These are phyloP conservation scores for Penicillium sp. DNA, from an alignment of 2,329 filamentous ascomycete genomes.

Conservation along the genomic window DNA sequence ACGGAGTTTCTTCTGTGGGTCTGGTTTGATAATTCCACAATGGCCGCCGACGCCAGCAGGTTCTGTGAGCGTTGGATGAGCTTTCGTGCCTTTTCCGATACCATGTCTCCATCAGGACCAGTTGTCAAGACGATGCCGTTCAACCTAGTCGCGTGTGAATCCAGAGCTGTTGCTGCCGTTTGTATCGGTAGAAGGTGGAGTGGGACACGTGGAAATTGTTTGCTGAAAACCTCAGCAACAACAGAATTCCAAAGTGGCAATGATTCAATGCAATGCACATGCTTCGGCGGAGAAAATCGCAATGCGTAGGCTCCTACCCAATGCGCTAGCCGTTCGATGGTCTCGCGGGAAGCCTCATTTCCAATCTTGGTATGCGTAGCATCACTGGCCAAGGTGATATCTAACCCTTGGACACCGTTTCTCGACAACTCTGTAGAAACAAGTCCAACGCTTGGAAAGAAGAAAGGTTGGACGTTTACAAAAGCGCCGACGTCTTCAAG, in stretches of 20 bases:
- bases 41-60: background rate
- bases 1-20: background rate
- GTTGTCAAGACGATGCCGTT: background rate
- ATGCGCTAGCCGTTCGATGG: background rate
- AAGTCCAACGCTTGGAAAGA: background rate
- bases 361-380: background rate
- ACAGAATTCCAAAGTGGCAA: background rate
- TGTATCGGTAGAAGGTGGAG: background rate
- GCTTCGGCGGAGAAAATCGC: background rate
- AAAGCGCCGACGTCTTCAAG: background rate
- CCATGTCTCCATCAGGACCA: background rate
- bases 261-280: background rate
- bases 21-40: background rate
- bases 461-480: background rate
- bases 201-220: background rate
- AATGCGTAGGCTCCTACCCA: background rate
- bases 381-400: background rate
- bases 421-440: background rate
- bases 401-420: background rate
- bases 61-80: background rate
- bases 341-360: background rate
- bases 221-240: background rate
- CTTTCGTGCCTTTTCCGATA: background rate
- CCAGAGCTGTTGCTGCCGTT: background rate
- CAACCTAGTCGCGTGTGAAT: background rate